A percentile compares a stretch with the other conserved stretches of the same genome.
These are phyloP conservation scores for Cercis canadensis DNA, from an alignment of 306 rosid genomes.

Conservation along the genomic window DNA sequence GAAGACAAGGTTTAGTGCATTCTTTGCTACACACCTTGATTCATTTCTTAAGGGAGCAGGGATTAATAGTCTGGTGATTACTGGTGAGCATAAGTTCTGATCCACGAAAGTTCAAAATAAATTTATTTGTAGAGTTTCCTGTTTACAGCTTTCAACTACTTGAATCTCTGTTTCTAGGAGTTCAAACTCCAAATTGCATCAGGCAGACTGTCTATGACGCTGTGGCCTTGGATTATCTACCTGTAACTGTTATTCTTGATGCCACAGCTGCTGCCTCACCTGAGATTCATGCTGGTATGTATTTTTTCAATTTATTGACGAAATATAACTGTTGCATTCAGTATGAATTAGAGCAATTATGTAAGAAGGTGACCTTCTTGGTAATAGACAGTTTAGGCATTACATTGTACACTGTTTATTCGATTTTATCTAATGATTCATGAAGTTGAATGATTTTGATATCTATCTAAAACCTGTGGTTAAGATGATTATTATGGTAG, in stretches of 20 bases:
- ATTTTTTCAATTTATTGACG: conserved; percentile 22
- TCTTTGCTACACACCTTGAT: conserved; percentile 83
- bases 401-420: too few relatives aligned
- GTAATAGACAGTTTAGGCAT: not conserved
- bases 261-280: conserved; percentile 93
- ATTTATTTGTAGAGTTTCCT: conserved; percentile 10
- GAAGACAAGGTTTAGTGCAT: conserved; percentile 90
- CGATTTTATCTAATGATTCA: not conserved
- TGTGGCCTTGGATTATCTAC: conserved; percentile 77
- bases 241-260: conserved; percentile 73
- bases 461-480: not conserved
- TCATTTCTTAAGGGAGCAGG: conserved; percentile 71
- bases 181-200: conserved; percentile 97
- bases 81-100: conserved; percentile 56
- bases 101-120: not conserved
- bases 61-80: conserved; percentile 63
- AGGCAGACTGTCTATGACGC: conserved; percentile 93
- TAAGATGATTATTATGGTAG: too few relatives aligned
- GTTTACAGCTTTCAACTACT: conserved; percentile 19
- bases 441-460: not conserved
- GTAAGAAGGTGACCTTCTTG: not conserved
- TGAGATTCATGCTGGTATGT: conserved; percentile 69
- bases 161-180: conserved; percentile 53
- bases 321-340: conserved; percentile 16
- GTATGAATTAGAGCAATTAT: not conserved